Conservation (phyloP, 306 rosid species). For the Casuarina cunninghamiana region DNA sequence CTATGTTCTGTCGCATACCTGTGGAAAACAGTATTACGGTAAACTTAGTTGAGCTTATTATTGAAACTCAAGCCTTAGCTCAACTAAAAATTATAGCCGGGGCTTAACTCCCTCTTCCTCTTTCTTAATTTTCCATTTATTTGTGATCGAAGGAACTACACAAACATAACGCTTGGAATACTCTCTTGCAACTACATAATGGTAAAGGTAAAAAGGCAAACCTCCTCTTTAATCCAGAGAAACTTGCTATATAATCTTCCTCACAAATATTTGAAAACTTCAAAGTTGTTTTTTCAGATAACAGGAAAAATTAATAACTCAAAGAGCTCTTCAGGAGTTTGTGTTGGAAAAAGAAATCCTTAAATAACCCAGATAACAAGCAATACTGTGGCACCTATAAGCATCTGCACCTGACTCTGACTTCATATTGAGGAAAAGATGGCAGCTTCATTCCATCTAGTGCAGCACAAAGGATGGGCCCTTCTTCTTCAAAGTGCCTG, state of each 20-base stretch:
- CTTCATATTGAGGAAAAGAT: slow-evolving; percentile 86
- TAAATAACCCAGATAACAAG: slow-evolving; percentile 14
- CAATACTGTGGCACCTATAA: slow-evolving; percentile 27
- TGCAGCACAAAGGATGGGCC: slow-evolving; percentile 86
- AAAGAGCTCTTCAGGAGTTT: slow-evolving; percentile 10
- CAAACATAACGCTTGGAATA: background rate
- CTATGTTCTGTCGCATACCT: slow-evolving; percentile 99
- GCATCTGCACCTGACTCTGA: slow-evolving; percentile 84
- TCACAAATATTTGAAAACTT: slow-evolving; percentile 1
- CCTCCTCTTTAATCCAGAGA: background rate
- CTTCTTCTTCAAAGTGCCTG: slow-evolving; percentile 96
- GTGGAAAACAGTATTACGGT: slow-evolving; percentile 11
- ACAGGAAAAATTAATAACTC: slow-evolving; percentile 4
- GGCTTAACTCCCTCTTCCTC: background rate
- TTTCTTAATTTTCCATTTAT: background rate
- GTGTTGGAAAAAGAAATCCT: background rate
- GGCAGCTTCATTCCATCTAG: slow-evolving; percentile 90
- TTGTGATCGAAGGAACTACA: background rate
- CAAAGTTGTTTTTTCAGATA: background rate
- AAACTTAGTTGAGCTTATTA: background rate
- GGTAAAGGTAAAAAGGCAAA: background rate
- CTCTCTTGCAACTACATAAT: slow-evolving; percentile 3
- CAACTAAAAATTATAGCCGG: background rate
- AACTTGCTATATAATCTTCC: background rate
- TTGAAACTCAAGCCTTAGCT: background rate